Evolutionary conservation across 345 rosid species (phyloP), one percentile per base, ranked within the genome.

Genomic region (Dipteronia sinensis): DNA sequence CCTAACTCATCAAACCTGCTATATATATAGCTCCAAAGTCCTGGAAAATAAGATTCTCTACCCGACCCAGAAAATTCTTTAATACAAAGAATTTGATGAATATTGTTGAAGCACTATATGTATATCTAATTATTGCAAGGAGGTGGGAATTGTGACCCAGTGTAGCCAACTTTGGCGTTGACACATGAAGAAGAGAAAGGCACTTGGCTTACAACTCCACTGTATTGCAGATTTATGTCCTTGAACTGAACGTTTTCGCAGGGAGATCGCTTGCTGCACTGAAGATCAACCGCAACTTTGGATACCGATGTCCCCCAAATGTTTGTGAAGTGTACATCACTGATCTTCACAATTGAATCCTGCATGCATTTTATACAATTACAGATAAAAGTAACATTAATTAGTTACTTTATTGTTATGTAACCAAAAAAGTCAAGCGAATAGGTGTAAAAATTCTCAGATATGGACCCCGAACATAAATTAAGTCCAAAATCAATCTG

Each of bases 341-440:
- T 86, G 42, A 91, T 82, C 80, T 83, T 77, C 34, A 91, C 89
- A 9, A 47, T 62, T 4, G 95, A 91, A 23, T 89, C 89, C 91
- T 88, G 85, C 83, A 75, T 4, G 46, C 38, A 34, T 34, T 27
- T 13, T 6, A 8, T 0, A 40, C 16, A 23, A 73, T 34, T 34
- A 71, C n/a, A n/a, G 13, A 6, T 3, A 4, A 19, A 55, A 23
- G 11, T 56, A 56, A 8, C 6, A 17, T 56, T 20, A 17, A 6
- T 17, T 56, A 56, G 46, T 42, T 42, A 9, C 11, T 42, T 42
- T 42, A 7, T 7, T 42, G 46, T 42, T 8, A 42, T 42, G 46
- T 42, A 42, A 8, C 46, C 11, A 42, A 7, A 27, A n/a, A n/a
- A n/a, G n/a, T n/a, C n/a, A n/a, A n/a, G n/a, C n/a, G n/a, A n/a